phyloP scores from a whole-genome alignment of 169 alveolate genomes.

The Babesia caballi region DNA sequence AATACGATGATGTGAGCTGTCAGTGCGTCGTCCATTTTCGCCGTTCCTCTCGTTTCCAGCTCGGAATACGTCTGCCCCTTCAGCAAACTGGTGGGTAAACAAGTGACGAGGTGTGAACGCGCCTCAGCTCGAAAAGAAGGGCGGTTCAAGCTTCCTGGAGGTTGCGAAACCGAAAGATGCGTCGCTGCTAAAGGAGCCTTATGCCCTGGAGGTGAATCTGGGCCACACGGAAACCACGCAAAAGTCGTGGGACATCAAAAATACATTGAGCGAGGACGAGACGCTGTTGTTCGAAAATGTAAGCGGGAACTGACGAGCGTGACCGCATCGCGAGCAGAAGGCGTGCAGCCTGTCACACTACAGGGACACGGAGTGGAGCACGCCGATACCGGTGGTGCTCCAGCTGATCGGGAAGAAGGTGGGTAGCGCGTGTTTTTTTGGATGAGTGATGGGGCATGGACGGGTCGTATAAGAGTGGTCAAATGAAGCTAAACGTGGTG shows the following conservation, averaged over 20 bases:
- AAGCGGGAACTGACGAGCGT: not conserved
- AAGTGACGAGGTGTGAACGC: not conserved
- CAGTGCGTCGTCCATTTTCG: not conserved
- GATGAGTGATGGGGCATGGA: not conserved
- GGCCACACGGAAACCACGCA: not conserved
- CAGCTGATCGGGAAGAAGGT: constrained; percentile 53
- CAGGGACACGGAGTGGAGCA: constrained; percentile 54
- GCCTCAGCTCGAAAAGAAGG: not conserved
- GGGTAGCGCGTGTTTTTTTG: not conserved
- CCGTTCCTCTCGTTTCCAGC: not conserved
- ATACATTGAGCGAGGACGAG: not conserved
- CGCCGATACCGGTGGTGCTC: constrained; percentile 48
- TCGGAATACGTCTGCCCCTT: constrained; percentile 51
- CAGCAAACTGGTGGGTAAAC: constrained; percentile 41
- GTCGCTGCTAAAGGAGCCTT: no score
- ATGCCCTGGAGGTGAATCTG: no score
- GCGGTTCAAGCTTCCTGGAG: not conserved
- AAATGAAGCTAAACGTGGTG: not conserved
- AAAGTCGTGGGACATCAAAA: constrained; percentile 11
- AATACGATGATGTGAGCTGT: no score
- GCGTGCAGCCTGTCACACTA: constrained; percentile 21
- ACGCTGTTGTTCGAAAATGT: constrained; percentile 15
- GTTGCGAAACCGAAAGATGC: no score
- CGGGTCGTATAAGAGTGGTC: not conserved
- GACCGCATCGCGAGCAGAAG: not conserved